Evolutionary conservation across 2,329 filamentous ascomycete genomes (phyloP).

Genomic region (Fusarium sp.): DNA sequence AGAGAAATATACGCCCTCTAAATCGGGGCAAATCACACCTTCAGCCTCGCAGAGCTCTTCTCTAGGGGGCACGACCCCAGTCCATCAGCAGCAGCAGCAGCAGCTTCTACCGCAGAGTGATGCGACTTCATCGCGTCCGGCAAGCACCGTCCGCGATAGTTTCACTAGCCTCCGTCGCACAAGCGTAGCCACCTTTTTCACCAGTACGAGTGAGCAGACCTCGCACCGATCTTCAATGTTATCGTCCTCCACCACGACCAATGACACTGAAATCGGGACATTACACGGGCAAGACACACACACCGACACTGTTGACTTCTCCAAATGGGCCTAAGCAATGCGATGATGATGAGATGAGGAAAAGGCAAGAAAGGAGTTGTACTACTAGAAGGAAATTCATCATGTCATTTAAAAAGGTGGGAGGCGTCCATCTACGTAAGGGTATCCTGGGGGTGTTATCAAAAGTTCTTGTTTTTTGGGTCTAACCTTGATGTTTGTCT

Average conservation of each 20-base stretch:
- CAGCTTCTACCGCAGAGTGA: slow-evolving; percentile 38
- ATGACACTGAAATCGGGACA: slow-evolving; percentile 63
- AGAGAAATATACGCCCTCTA: slow-evolving; percentile 69
- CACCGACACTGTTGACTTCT: slow-evolving; percentile 55
- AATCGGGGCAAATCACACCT: slow-evolving; percentile 45
- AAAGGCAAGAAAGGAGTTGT: slow-evolving; percentile 20
- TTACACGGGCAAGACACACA: slow-evolving; percentile 47
- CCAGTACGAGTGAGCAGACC: slow-evolving; percentile 64
- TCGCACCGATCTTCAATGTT: slow-evolving; percentile 70
- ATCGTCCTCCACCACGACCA: slow-evolving; percentile 63
- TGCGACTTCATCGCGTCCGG: slow-evolving; percentile 52
- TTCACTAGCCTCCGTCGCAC: slow-evolving; percentile 69
- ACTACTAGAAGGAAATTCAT: slow-evolving; percentile 27
- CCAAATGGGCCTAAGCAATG: slow-evolving; percentile 51
- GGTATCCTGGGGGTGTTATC: slow-evolving; percentile 35
- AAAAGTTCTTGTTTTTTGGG: slow-evolving; percentile 45
- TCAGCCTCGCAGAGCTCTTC: slow-evolving; percentile 48
- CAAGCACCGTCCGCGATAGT: slow-evolving; percentile 68
- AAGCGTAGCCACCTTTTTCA: slow-evolving; percentile 74
- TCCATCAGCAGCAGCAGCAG: slow-evolving; percentile 35
- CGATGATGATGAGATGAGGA: neutral
- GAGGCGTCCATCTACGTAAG: slow-evolving; percentile 48
- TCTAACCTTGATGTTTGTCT: slow-evolving; percentile 33
- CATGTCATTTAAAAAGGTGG: slow-evolving; percentile 18
- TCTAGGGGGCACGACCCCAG: slow-evolving; percentile 44